These are phyloP conservation scores for Akanthomyces muscarius DNA, from an alignment of 2,329 filamentous ascomycete genomes.

Conservation along the genomic window DNA sequence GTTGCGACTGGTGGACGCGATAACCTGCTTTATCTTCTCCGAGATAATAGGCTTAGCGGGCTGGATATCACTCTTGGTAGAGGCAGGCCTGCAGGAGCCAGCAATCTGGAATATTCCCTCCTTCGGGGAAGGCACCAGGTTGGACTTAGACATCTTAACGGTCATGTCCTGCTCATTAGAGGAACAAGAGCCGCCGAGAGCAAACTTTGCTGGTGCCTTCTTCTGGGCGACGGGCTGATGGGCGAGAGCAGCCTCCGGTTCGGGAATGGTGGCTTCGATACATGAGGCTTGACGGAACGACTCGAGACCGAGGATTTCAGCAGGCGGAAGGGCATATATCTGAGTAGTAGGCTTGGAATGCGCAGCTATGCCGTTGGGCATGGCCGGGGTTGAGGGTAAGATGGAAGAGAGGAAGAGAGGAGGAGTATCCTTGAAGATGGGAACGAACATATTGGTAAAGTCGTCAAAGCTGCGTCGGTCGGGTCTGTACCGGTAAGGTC, in stretches of 20 bases:
- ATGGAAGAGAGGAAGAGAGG: too few species aligned
- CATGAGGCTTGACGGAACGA: slow-evolving; percentile 47
- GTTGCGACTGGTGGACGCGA: slow-evolving; percentile 65
- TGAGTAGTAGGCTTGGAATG: slow-evolving; percentile 29
- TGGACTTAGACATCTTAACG: slow-evolving; percentile 40
- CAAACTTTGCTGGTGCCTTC: slow-evolving; percentile 59
- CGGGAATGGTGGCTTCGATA: slow-evolving; percentile 55
- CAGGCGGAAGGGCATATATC: slow-evolving; percentile 47
- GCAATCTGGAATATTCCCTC: slow-evolving; percentile 50
- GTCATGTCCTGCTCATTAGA: slow-evolving; percentile 56
- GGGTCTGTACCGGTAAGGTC: too few species aligned
- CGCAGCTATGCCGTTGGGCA: slow-evolving; percentile 41
- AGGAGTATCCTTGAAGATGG: too few species aligned
- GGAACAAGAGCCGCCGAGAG: slow-evolving; percentile 75
- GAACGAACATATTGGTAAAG: too few species aligned
- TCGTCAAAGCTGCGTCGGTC: too few species aligned
- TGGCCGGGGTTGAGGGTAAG: slow-evolving; percentile 30
- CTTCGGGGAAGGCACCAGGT: slow-evolving; percentile 28
- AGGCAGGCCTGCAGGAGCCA: slow-evolving; percentile 69
- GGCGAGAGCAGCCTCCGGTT: slow-evolving; percentile 53
- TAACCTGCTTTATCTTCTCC: slow-evolving; percentile 68
- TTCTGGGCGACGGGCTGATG: slow-evolving; percentile 66
- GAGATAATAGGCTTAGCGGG: slow-evolving; percentile 39
- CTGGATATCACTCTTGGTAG: slow-evolving; percentile 55
- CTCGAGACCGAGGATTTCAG: slow-evolving; percentile 53